phyloP scores from a whole-genome alignment of 2,329 filamentous ascomycete species.

The Colletotrichum horii region DNA sequence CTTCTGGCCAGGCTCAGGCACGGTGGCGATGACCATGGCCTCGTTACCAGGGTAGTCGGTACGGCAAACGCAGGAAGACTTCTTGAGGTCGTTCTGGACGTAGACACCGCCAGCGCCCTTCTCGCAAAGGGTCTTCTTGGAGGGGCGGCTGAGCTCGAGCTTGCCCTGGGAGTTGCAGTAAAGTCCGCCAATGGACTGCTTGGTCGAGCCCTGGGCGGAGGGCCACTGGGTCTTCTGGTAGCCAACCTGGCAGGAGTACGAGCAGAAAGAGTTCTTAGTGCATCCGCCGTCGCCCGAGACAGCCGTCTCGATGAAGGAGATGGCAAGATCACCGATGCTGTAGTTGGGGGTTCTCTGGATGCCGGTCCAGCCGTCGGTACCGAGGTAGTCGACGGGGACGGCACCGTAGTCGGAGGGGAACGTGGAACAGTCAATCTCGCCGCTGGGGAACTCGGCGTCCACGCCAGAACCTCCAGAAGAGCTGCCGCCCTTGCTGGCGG shows the following conservation, averaged over 20 bases:
- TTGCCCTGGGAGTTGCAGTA: constrained; percentile 76
- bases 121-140: constrained; percentile 76
- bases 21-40: constrained; percentile 80
- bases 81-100: constrained; percentile 75
- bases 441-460: constrained; percentile 75
- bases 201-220: constrained; percentile 73
- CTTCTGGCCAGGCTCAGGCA: constrained; percentile 62
- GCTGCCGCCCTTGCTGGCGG: constrained; percentile 26
- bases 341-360: constrained; percentile 70
- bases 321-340: constrained; percentile 52
- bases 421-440: constrained; percentile 69
- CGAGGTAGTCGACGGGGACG: constrained; percentile 70
- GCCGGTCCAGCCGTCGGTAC: constrained; percentile 78
- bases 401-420: constrained; percentile 88
- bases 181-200: constrained; percentile 88
- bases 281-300: constrained; percentile 64
- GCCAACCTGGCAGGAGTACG: constrained; percentile 89
- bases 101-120: constrained; percentile 72
- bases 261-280: constrained; percentile 74
- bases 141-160: constrained; percentile 76
- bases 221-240: constrained; percentile 96
- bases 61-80: constrained; percentile 80
- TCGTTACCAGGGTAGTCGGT: constrained; percentile 97
- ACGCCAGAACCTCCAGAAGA: constrained; percentile 55
- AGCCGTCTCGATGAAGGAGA: constrained; percentile 70